Percentiles rank a stretch among this genome's conserved stretches.
Evolutionary conservation across 495 filamentous ascomycete species (phyloP).

Genomic region (Penicillium macrosclerotiorum): DNA sequence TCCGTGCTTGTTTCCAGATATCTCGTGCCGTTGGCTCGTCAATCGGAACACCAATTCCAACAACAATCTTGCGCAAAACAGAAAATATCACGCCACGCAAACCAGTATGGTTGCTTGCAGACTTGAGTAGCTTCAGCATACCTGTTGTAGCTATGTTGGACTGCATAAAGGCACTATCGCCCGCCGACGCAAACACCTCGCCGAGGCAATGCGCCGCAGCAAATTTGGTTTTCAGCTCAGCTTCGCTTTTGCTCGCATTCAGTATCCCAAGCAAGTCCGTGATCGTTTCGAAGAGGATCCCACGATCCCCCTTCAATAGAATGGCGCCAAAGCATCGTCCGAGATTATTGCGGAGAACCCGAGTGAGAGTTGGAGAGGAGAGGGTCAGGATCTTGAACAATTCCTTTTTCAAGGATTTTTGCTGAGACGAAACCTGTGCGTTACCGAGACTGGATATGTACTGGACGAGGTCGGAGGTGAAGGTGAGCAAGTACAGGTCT

Average conservation of each 20-base stretch:
- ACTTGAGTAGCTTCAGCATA: constrained; percentile 76
- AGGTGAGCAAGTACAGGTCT: constrained; percentile 87
- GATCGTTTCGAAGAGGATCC: constrained; percentile 88
- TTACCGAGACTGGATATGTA: constrained; percentile 71
- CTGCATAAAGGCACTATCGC: constrained; percentile 88
- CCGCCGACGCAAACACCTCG: constrained; percentile 82
- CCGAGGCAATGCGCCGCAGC: constrained; percentile 87
- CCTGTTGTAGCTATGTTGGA: constrained; percentile 69
- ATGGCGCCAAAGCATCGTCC: constrained; percentile 81
- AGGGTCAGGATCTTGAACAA: constrained; percentile 88
- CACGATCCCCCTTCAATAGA: constrained; percentile 84
- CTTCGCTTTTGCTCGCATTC: constrained; percentile 75
- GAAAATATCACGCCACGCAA: constrained; percentile 80
- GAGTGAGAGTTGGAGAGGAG: constrained; percentile 76
- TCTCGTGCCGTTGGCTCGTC: constrained; percentile 87
- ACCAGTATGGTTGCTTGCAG: constrained; percentile 75
- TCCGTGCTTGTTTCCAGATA: constrained; percentile 88
- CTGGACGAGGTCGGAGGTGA: constrained; percentile 77
- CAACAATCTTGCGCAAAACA: constrained; percentile 71
- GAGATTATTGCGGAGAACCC: constrained; percentile 85
- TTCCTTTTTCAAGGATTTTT: constrained; percentile 85
- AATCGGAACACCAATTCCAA: constrained; percentile 68
- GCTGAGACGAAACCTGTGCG: constrained; percentile 80
- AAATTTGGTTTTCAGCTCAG: constrained; percentile 73
- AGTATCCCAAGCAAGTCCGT: constrained; percentile 80